Evolutionary conservation across 805 yeast species (phyloP), one percentile per base, ranked within the genome.

Genomic region (Metschnikowia peoriensis): DNA sequence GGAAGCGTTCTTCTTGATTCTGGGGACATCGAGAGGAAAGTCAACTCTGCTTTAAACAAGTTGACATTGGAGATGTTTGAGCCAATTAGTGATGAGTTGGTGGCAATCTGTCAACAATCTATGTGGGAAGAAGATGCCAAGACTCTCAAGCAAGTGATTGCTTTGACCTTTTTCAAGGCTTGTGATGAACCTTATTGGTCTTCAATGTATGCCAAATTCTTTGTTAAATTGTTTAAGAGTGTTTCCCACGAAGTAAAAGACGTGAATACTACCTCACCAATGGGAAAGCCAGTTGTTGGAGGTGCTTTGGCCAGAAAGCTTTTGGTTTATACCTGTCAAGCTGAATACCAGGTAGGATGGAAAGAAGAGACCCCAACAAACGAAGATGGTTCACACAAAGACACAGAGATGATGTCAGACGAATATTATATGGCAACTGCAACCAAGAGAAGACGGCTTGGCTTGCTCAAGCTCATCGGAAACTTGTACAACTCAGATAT

Each of bases 121-220:
- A 80, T 81, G 73, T 85, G 86, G 83, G 97, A 94, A 72, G 84
- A 79, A 22, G 89, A 91, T 64, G 93, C 93, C 47, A 80, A 81
- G 60, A 84, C 97, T 9, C 76, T 93, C 58, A 87, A 86, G 63
- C 83, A 82, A 64, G 89, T 92, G 47, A 83, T 94, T 53, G 88
- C 88, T 60, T 80, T 88, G 54, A 88, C 96, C 1, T 93, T 93
- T 72, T 92, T 91, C 55, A 94, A 94, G 75, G 98, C 99, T 15
- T 85, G 92, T 68, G 99, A 94, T 71, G 99, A 94, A 76, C 96
- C 97, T 44, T 94, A 90, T 71, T 94, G 98, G 98, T 89, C 97
- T 34, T 82, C 86, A 41, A 90, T 94, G 89, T 94, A 94, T 70
- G 98, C 98, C 8, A 86, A 85, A 63, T 86, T 93, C 77, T 90